Evolutionary conservation across 495 filamentous ascomycete species (phyloP), one percentile per base, ranked within the genome.

Genomic region (Xanthoparmelia taractica): DNA sequence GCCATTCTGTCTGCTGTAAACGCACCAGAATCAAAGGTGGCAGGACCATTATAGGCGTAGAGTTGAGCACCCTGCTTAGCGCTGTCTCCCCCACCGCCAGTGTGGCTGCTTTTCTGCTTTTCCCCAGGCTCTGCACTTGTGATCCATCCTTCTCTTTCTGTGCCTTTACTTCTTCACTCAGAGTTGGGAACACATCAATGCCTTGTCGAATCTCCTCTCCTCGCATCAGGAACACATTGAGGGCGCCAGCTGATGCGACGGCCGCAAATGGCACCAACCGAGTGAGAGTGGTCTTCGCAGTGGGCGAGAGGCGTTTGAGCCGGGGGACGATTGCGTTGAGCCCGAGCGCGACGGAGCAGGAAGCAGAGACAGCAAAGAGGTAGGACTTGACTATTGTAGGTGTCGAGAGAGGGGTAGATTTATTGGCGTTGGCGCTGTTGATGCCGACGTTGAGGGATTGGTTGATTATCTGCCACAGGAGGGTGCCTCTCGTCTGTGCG

Each of bases 221-320:
- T 67, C 94, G 89, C 94, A 98, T 98, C 63, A 98, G 80, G 78
- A 96, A 93, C 38, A 97, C 95, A 73, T 98, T 98, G 50, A 98
- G 79, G 2, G 87, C 91, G 63, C 89, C 90, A 4, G 94, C 94
- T 60, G 84, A 88, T 17, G 91, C 91, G 6, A 98, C 94, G 11
- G 94, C 94, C 0, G 92, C 94, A 70, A 98, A 98, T 34, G 94
- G 94, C 17, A 98, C 91, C 17, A 98, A 83, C 1, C 94, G 84
- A 54, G 82, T 80, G 23, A 96, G 84, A 34, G 92, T 84, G 15
- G 87, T 81, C 58, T 84, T 82, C 18, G 90, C 87, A 38, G 82
- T 83, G 1, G 91, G 90, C 25, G 85, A 84, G 23, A 96, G 73
- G 60, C 83, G 77, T 73, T 87, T 90, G 15, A 98, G 78, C n/a